phyloP scores from a whole-genome alignment of 164 flowering plant genomes.

The Kingdonia uniflora region DNA sequence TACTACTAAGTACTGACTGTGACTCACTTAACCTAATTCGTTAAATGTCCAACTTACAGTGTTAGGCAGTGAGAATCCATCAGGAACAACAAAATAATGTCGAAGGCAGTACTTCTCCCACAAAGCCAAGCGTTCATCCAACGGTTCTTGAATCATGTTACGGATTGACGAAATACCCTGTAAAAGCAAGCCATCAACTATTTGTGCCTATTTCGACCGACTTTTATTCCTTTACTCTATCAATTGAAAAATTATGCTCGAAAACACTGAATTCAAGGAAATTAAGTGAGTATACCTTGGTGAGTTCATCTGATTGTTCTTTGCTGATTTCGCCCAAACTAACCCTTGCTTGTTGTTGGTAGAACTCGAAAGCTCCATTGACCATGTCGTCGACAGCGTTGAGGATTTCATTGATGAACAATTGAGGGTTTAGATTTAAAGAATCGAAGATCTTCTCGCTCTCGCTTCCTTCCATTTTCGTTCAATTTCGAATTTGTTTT shows the following conservation, averaged over 20 bases:
- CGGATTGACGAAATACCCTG: constrained; percentile 47
- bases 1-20: too few relatives aligned
- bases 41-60: constrained; percentile 28
- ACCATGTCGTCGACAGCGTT: constrained; percentile 53
- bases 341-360: constrained; percentile 44
- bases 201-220: too few relatives aligned
- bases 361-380: constrained; percentile 61
- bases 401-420: constrained; percentile 63
- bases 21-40: too few relatives aligned
- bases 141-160: constrained; percentile 30
- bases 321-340: constrained; percentile 26
- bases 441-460: constrained; percentile 52
- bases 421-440: constrained; percentile 61
- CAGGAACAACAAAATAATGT: constrained; percentile 65
- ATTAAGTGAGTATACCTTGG: constrained; percentile 29
- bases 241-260: too few relatives aligned
- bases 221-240: too few relatives aligned
- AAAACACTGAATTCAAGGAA: too few relatives aligned
- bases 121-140: constrained; percentile 48
- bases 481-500: too few relatives aligned
- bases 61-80: constrained; percentile 48
- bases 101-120: constrained; percentile 77
- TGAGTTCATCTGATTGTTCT: constrained; percentile 36
- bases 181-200: constrained; percentile 8
- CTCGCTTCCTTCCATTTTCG: constrained; percentile 59